Percentiles rank a stretch among this genome's conserved stretches.
Evolutionary conservation across 768 basidiomycete genomes (phyloP).

Genomic region (Royoungia palumana): DNA sequence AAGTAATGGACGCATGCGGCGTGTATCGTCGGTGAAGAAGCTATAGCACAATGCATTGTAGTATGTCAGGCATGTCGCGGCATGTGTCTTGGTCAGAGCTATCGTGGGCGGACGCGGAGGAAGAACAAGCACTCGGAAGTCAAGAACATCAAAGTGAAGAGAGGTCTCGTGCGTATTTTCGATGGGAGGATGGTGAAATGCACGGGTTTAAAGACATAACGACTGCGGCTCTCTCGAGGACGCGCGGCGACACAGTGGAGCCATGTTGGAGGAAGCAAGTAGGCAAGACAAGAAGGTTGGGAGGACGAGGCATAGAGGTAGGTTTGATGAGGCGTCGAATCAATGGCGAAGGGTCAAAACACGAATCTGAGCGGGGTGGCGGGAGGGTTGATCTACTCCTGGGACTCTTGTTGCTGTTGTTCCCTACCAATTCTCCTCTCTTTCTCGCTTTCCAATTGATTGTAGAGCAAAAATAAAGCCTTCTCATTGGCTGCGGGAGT

Average conservation of each 20-base stretch:
- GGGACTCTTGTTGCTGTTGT: constrained; percentile 74
- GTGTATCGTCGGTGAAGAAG: constrained; percentile 23
- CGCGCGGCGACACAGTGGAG: constrained; percentile 8
- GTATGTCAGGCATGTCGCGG: constrained; percentile 30
- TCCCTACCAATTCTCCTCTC: constrained; percentile 87
- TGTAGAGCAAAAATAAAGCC: constrained; percentile 94
- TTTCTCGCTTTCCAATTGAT: constrained; percentile 95
- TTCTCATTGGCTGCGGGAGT: constrained; percentile 97
- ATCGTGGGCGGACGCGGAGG: constrained; percentile 13
- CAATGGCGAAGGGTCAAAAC: constrained; percentile 10
- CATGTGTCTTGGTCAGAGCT: constrained; percentile 25
- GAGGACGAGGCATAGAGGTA: constrained; percentile 26
- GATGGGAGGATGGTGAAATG: constrained; percentile 15
- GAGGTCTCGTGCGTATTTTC: constrained; percentile 24
- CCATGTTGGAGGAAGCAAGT: constrained; percentile 10
- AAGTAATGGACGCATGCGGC: constrained; percentile 20
- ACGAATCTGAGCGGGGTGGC: not conserved
- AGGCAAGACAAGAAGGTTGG: constrained; percentile 28
- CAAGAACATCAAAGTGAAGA: constrained; percentile 29
- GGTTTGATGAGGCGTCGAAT: constrained; percentile 14
- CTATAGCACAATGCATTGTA: constrained; percentile 33
- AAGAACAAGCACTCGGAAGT: constrained; percentile 20
- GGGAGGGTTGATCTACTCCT: constrained; percentile 30
- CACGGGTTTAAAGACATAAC: constrained; percentile 24
- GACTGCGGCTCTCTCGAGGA: constrained; percentile 17